phyloP scores from a whole-genome alignment of 2,329 filamentous ascomycete species.

The Hypomyces rosellus region DNA sequence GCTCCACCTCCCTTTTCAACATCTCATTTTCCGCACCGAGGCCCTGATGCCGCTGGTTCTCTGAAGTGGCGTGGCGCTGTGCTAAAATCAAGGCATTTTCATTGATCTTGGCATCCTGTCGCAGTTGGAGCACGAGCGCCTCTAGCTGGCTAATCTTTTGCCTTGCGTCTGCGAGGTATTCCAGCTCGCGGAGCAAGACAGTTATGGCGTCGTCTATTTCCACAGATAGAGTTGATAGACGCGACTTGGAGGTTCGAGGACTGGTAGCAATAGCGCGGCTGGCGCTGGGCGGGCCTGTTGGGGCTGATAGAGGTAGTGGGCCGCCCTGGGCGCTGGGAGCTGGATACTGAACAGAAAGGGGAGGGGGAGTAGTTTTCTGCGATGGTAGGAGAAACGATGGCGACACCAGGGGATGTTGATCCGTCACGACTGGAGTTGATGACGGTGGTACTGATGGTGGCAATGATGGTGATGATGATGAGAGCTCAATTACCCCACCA shows the following conservation, averaged over 20 bases:
- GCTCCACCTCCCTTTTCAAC: constrained; percentile 4
- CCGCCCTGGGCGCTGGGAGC: not conserved
- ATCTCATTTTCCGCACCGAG: constrained; percentile 4
- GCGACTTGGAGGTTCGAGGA: constrained; percentile 2
- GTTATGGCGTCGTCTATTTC: constrained; percentile 8
- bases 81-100: constrained; percentile 8
- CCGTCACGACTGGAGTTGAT: not conserved
- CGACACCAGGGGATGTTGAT: not conserved
- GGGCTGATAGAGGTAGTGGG: not conserved
- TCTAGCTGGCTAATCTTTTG: constrained; percentile 7
- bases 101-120: constrained; percentile 7
- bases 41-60: constrained; percentile 1
- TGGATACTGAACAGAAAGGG: not conserved
- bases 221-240: constrained; percentile 5
- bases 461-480: too few relatives aligned
- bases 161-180: constrained; percentile 7
- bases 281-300: not conserved
- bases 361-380: constrained; percentile 5
- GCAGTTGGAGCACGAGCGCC: constrained; percentile 4
- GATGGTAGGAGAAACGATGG: constrained; percentile 5
- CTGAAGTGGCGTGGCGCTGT: constrained; percentile 7
- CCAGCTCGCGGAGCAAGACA: constrained; percentile 2
- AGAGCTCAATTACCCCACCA: not conserved
- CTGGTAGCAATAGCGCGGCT: not conserved
- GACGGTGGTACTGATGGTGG: not conserved